These are phyloP conservation scores for Alnus glutinosa DNA, from an alignment of 306 rosid species.

Conservation along the genomic window DNA sequence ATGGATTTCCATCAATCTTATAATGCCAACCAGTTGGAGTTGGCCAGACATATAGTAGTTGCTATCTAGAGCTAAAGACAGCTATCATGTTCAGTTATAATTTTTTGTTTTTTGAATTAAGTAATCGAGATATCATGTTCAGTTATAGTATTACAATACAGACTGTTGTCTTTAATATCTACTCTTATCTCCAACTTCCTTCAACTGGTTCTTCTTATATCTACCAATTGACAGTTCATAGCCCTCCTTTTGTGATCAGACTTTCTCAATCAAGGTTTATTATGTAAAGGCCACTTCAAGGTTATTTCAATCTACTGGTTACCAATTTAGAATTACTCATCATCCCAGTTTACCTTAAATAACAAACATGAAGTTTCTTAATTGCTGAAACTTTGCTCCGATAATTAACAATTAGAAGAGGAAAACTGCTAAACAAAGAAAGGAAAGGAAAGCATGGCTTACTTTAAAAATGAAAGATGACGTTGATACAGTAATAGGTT, in stretches of 20 bases:
- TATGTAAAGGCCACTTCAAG: constrained; percentile 1
- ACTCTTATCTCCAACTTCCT: not conserved
- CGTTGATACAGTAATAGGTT: constrained; percentile 75
- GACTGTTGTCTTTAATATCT: not conserved
- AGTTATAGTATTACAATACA: not conserved
- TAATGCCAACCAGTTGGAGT: not conserved
- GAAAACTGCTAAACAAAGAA: not conserved
- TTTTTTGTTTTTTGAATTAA: too few species aligned
- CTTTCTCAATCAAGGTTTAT: not conserved
- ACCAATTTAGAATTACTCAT: constrained; percentile 7
- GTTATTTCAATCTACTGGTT: not conserved
- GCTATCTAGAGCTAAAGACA: not conserved
- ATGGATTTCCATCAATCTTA: not conserved
- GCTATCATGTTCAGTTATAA: not conserved
- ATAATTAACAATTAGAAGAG: constrained; percentile 13
- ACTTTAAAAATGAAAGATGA: constrained; percentile 94
- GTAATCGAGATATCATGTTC: not conserved
- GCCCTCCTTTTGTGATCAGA: not conserved
- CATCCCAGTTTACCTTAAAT: not conserved
- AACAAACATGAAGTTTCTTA: constrained; percentile 10
- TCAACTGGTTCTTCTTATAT: not conserved
- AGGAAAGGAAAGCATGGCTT: constrained; percentile 10
- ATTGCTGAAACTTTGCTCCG: not conserved
- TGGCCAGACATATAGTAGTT: not conserved
- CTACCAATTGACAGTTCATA: not conserved